Evolutionary conservation across 345 rosid genomes (phyloP).

Genomic region (Sonneratia caseolaris): DNA sequence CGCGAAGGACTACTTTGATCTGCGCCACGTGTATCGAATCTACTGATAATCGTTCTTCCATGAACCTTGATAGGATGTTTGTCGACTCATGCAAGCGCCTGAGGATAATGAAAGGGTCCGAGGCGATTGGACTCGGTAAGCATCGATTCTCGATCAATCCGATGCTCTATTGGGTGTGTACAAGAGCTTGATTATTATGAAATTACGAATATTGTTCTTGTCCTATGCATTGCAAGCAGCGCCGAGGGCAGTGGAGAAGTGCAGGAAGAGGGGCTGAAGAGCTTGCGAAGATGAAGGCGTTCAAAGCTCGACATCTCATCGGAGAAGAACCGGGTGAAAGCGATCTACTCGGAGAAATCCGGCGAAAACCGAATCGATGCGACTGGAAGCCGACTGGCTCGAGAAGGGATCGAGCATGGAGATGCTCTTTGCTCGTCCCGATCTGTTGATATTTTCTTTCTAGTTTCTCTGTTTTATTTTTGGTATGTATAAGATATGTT

Average conservation of each 20-base stretch:
- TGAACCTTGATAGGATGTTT: slow-evolving; percentile 40
- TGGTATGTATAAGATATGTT: background rate
- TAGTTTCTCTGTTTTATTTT: background rate
- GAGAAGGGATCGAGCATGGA: background rate
- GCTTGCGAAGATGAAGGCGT: no score
- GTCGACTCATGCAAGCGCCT: slow-evolving; percentile 69
- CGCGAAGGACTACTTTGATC: no score
- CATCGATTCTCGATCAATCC: background rate
- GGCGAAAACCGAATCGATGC: background rate
- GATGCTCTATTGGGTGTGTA: background rate
- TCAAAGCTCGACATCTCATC: no score
- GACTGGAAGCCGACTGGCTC: background rate
- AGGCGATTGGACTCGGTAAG: slow-evolving; percentile 65
- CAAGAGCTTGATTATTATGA: background rate
- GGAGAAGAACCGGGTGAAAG: background rate
- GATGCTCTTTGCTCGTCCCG: background rate
- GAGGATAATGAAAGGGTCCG: slow-evolving; percentile 71
- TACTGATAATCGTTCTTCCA: background rate
- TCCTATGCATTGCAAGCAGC: slow-evolving; percentile 22
- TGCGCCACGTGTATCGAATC: background rate
- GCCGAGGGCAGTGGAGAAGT: slow-evolving; percentile 72
- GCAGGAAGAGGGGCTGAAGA: slow-evolving; percentile 70
- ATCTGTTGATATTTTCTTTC: background rate
- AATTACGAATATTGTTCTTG: background rate
- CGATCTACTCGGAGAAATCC: background rate